A percentile compares a stretch with the other conserved stretches of the same genome.
Evolutionary conservation across 257 asterid species (phyloP).

Genomic region (Rhazya stricta): DNA sequence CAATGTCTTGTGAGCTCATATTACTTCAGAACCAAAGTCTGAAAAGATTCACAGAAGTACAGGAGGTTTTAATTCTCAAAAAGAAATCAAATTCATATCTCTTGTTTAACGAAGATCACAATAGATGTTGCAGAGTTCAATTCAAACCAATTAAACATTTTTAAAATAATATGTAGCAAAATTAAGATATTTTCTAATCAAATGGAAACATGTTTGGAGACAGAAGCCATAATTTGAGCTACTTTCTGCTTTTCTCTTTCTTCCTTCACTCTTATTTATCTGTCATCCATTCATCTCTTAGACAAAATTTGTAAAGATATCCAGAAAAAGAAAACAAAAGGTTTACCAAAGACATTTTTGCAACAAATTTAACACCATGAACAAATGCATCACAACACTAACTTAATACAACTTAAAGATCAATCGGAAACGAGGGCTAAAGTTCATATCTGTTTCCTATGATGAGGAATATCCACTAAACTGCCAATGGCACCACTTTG

Average conservation of each 20-base stretch:
- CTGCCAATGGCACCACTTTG: neutral
- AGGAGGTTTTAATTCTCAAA: neutral
- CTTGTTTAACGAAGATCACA: neutral
- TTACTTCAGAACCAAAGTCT: neutral
- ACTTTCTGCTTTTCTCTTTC: neutral
- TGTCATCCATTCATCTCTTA: neutral
- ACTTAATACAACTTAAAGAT: neutral
- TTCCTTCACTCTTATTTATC: neutral
- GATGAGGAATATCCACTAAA: neutral
- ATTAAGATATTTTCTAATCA: neutral
- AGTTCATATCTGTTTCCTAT: neutral
- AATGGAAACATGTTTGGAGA: neutral
- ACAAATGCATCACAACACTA: neutral
- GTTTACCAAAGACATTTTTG: neutral
- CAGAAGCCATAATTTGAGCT: neutral
- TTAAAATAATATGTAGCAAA: too few relatives aligned
- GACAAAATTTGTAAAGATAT: neutral
- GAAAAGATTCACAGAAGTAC: too few relatives aligned
- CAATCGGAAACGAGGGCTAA: neutral
- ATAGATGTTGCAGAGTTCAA: too few relatives aligned
- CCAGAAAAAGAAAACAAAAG: neutral
- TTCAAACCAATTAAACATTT: too few relatives aligned
- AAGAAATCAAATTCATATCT: neutral
- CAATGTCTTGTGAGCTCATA: neutral
- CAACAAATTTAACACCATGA: neutral